Evolutionary conservation across 1,284 basidiomycete genomes (phyloP).

Genomic region (Hymenochaete sp.): DNA sequence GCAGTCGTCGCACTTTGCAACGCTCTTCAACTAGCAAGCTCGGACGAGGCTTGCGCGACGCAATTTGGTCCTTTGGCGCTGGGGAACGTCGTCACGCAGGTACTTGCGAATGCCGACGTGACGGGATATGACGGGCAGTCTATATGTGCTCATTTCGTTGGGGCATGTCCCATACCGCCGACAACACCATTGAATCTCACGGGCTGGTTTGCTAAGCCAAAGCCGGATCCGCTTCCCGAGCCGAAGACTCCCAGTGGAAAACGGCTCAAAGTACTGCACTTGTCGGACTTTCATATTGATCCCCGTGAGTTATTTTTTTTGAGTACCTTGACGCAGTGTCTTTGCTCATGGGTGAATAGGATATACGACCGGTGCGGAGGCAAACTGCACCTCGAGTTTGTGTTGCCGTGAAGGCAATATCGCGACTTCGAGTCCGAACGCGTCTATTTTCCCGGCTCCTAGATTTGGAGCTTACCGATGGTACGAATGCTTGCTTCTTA

Average conservation of each 20-base stretch:
- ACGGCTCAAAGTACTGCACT: slow-evolving; percentile 63
- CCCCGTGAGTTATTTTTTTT: slow-evolving; percentile 36
- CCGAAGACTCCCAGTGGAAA: slow-evolving; percentile 51
- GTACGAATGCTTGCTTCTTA: slow-evolving; percentile 26
- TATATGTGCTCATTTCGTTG: slow-evolving; percentile 44
- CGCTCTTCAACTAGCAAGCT: slow-evolving; percentile 36
- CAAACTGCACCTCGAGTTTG: slow-evolving; percentile 61
- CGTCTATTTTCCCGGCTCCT: slow-evolving; percentile 48
- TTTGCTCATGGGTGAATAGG: slow-evolving; percentile 29
- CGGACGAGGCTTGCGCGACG: slow-evolving; percentile 40
- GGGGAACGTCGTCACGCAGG: slow-evolving; percentile 58
- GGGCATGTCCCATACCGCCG: slow-evolving; percentile 41
- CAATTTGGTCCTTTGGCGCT: slow-evolving; percentile 40
- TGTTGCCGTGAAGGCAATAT: slow-evolving; percentile 60
- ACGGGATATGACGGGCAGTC: slow-evolving; percentile 62
- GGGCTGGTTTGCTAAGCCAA: slow-evolving; percentile 56
- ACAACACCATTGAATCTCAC: slow-evolving; percentile 45
- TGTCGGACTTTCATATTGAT: slow-evolving; percentile 76
- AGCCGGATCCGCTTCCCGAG: slow-evolving; percentile 53
- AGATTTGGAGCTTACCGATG: slow-evolving; percentile 59
- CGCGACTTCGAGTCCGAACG: slow-evolving; percentile 44
- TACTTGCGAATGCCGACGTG: slow-evolving; percentile 56
- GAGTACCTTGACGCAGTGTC: background rate
- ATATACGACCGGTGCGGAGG: slow-evolving; percentile 66
- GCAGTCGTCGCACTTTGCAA: slow-evolving; percentile 56